Evolutionary conservation across 2,329 filamentous ascomycete species (phyloP).

Genomic region (Aspergillus ibericus): DNA sequence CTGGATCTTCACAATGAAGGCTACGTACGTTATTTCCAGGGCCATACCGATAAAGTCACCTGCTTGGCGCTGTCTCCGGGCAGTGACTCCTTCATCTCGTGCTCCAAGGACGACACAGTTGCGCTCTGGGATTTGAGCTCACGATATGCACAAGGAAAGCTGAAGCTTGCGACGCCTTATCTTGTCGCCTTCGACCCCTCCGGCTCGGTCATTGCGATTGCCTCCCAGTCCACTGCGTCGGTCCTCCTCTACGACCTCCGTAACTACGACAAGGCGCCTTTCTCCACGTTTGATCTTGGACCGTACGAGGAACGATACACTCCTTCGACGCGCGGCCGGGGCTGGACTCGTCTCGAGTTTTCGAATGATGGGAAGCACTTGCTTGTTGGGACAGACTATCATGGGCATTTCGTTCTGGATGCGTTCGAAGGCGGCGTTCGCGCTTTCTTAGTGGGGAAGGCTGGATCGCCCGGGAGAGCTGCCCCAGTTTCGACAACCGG

Average conservation of each 20-base stretch:
- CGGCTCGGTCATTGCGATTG: constrained; percentile 86
- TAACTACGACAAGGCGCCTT: constrained; percentile 90
- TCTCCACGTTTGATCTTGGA: constrained; percentile 77
- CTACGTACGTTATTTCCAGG: constrained; percentile 94
- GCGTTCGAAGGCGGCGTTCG: constrained; percentile 81
- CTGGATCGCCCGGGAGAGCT: constrained; percentile 50
- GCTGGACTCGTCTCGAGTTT: constrained; percentile 90
- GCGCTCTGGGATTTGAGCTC: constrained; percentile 86
- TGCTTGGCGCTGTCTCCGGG: constrained; percentile 80
- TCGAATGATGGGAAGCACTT: constrained; percentile 92
- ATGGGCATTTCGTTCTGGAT: constrained; percentile 89
- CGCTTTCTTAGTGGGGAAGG: constrained; percentile 63
- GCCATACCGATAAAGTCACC: constrained; percentile 83
- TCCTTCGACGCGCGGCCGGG: constrained; percentile 48
- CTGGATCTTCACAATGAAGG: constrained; percentile 88
- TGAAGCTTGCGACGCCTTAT: constrained; percentile 77
- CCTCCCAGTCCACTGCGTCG: constrained; percentile 73
- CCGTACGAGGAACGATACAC: constrained; percentile 57
- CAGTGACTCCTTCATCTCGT: constrained; percentile 88
- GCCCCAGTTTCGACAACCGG: constrained; percentile 54
- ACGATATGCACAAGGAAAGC: constrained; percentile 73
- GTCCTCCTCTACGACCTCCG: constrained; percentile 89
- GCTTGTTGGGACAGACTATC: constrained; percentile 78
- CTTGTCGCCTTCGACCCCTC: constrained; percentile 90
- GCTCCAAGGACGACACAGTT: constrained; percentile 85